Percentiles rank a stretch among this genome's conserved stretches.
These are phyloP conservation scores for Aureobasidium musti DNA, from an alignment of 2,329 filamentous ascomycete species.

Conservation along the genomic window DNA sequence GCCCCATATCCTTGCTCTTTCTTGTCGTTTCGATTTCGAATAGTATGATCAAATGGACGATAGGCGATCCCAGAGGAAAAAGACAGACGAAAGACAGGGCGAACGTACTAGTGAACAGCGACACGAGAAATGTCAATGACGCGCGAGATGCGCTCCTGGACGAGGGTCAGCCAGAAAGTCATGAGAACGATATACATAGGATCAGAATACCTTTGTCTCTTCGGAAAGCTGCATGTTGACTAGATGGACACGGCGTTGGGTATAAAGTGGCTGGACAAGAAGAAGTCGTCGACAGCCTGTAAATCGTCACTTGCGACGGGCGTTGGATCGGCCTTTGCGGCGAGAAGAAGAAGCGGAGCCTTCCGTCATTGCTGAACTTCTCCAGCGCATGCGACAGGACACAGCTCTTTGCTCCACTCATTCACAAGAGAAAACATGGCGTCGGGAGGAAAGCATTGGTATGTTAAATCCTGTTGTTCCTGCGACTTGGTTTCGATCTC, in stretches of 20 bases:
- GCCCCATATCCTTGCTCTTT: background rate
- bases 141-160: conserved; percentile 93
- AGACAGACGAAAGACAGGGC: background rate
- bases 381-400: background rate
- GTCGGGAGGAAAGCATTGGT: conserved; percentile 73
- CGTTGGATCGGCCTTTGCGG: conserved; percentile 24
- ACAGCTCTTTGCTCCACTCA: background rate
- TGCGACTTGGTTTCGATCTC: background rate
- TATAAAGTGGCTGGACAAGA: background rate
- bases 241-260: background rate
- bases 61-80: background rate
- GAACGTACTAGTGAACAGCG: conserved; percentile 87
- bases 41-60: background rate
- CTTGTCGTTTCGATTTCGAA: background rate
- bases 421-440: conserved; percentile 55
- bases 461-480: conserved; percentile 37
- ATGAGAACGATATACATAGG: conserved; percentile 11
- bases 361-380: conserved; percentile 23
- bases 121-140: conserved; percentile 93
- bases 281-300: background rate
- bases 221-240: conserved; percentile 73
- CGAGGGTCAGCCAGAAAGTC: conserved; percentile 35
- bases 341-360: conserved; percentile 13
- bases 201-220: conserved; percentile 79
- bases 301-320: conserved; percentile 17